A percentile compares a stretch with the other conserved stretches of the same genome.
Conservation (phyloP, 2,329 filamentous ascomycete genomes). For the Calonectria hawksworthii region DNA sequence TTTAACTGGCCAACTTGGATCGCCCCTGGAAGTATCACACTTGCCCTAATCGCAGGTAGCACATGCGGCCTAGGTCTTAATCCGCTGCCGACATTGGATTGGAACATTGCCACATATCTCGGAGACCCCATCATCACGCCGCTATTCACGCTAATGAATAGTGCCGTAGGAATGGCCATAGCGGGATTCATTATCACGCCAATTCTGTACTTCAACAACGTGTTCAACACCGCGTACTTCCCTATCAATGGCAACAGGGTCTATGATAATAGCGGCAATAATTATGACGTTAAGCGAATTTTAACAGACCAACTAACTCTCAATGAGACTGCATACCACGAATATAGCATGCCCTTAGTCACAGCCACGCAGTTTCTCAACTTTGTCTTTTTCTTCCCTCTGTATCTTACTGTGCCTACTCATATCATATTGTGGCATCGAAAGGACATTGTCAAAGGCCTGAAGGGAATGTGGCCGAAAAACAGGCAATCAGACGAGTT, state of each 20-base stretch:
- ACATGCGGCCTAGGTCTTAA: constrained; percentile 56
- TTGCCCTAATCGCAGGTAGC: constrained; percentile 52
- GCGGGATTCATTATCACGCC: constrained; percentile 67
- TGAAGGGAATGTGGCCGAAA: constrained; percentile 45
- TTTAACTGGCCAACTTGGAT: constrained; percentile 69
- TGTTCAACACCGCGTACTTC: constrained; percentile 65
- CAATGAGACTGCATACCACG: constrained; percentile 64
- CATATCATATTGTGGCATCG: constrained; percentile 51
- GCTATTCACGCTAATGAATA: constrained; percentile 48
- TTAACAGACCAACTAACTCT: constrained; percentile 64
- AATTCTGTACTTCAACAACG: constrained; percentile 61
- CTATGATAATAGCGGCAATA: constrained; percentile 68
- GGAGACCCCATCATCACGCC: constrained; percentile 50
- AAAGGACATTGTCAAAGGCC: constrained; percentile 45
- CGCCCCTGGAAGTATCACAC: constrained; percentile 53
- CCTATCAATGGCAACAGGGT: constrained; percentile 67
- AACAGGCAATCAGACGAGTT: constrained; percentile 54
- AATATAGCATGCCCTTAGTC: constrained; percentile 69
- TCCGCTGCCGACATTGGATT: constrained; percentile 56
- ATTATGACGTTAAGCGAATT: constrained; percentile 67
- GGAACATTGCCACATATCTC: constrained; percentile 51
- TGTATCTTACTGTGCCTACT: constrained; percentile 47
- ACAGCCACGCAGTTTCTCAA: constrained; percentile 54
- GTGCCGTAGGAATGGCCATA: constrained; percentile 56
- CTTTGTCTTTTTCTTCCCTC: constrained; percentile 48